phyloP scores from a whole-genome alignment of 2,329 filamentous ascomycete species.

The Podosphaera xanthii region DNA sequence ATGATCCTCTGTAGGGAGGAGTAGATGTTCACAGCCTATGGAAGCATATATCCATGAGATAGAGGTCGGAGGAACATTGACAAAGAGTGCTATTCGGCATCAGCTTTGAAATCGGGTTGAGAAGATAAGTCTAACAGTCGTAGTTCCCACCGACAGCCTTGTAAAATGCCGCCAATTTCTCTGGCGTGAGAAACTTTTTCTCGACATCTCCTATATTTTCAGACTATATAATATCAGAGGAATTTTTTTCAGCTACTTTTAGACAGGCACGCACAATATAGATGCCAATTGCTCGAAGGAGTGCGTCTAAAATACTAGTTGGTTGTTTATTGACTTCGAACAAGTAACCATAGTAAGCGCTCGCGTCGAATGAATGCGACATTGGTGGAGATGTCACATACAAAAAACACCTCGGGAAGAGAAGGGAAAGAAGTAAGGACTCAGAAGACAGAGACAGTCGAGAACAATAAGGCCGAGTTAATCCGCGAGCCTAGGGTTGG shows the following conservation, averaged over 20 bases:
- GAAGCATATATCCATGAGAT: constrained; percentile 87
- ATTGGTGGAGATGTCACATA: not conserved
- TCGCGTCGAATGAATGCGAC: constrained; percentile 7
- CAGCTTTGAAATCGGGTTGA: constrained; percentile 4
- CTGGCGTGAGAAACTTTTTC: constrained; percentile 31
- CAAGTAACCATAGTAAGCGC: constrained; percentile 36
- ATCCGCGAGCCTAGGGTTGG: no score
- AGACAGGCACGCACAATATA: constrained; percentile 36
- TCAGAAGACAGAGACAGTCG: no score
- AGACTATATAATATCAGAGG: constrained; percentile 22
- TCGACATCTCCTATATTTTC: constrained; percentile 33
- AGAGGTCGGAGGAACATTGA: constrained; percentile 45
- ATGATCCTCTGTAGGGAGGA: constrained; percentile 49
- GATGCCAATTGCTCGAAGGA: constrained; percentile 43
- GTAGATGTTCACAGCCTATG: constrained; percentile 69
- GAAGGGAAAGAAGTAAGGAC: no score
- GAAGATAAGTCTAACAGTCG: constrained; percentile 26
- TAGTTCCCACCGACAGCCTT: constrained; percentile 52
- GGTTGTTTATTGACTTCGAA: constrained; percentile 46
- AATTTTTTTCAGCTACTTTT: not conserved
- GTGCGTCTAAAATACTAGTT: constrained; percentile 40
- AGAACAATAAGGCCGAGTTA: no score
- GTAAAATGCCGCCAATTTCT: constrained; percentile 58
- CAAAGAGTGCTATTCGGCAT: constrained; percentile 38
- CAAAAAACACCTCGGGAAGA: no score